phyloP scores from a whole-genome alignment of 805 yeast species.

The Cyberlindnera meyerae region DNA sequence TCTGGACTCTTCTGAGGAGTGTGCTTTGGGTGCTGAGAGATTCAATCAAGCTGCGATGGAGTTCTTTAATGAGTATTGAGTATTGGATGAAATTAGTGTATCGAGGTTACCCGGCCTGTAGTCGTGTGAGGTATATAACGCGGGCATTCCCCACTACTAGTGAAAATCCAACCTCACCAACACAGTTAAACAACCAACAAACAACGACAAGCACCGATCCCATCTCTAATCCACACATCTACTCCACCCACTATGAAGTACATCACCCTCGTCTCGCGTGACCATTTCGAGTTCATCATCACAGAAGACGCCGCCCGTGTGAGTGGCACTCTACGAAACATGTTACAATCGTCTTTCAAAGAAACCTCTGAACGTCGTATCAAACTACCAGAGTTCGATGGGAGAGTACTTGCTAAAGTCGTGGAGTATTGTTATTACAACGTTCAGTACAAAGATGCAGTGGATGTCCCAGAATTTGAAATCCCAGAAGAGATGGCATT shows the following conservation, averaged over 20 bases:
- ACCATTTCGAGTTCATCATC: constrained; percentile 58
- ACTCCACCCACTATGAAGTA: constrained; percentile 23
- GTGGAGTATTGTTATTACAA: constrained; percentile 82
- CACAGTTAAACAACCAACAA: no score
- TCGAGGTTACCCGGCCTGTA: no score
- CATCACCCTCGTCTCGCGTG: constrained; percentile 70
- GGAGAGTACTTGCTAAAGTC: constrained; percentile 67
- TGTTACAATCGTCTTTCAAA: constrained; percentile 53
- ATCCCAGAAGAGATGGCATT: constrained; percentile 93
- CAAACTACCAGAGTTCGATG: constrained; percentile 58
- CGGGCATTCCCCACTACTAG: no score
- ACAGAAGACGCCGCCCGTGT: constrained; percentile 72
- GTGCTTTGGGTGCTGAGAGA: constrained; percentile 7
- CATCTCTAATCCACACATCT: no score
- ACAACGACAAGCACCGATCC: no score
- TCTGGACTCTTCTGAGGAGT: constrained; percentile 1
- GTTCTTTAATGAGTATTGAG: no score
- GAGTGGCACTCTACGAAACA: constrained; percentile 55
- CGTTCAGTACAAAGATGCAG: constrained; percentile 52
- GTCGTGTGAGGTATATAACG: no score
- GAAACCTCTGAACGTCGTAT: constrained; percentile 57
- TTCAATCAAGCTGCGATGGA: constrained; percentile 7
- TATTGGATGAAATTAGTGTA: no score
- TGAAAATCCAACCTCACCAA: no score
- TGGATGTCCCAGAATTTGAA: constrained; percentile 76